These are phyloP conservation scores for Lactifluus subvellereus DNA, from an alignment of 768 basidiomycete species.

Conservation along the genomic window DNA sequence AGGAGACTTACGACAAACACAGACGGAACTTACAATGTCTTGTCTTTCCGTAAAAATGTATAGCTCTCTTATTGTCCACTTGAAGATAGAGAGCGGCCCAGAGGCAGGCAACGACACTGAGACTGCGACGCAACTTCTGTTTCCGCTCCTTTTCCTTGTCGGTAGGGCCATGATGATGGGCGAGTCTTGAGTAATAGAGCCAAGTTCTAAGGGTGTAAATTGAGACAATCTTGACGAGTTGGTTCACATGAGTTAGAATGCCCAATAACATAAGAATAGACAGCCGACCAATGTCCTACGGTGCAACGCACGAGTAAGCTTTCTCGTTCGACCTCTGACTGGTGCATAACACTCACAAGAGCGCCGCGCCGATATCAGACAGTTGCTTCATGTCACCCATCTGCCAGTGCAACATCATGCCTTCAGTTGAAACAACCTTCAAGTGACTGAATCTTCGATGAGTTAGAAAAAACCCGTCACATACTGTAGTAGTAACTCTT, in stretches of 20 bases:
- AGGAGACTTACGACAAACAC: background rate
- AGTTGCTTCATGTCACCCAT: slow-evolving; percentile 4
- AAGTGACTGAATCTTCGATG: too few species aligned
- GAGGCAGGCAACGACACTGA: slow-evolving; percentile 29
- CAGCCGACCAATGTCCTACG: slow-evolving; percentile 4
- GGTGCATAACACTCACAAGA: slow-evolving; percentile 4
- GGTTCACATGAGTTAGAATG: background rate
- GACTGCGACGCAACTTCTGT: background rate
- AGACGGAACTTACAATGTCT: slow-evolving; percentile 34
- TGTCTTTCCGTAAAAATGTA: slow-evolving; percentile 39
- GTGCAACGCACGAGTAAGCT: background rate
- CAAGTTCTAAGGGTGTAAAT: slow-evolving; percentile 32
- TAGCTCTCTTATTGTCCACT: slow-evolving; percentile 33
- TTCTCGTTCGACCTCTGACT: background rate
- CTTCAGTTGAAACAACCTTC: too few species aligned
- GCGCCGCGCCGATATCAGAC: slow-evolving; percentile 4
- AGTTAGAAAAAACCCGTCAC: too few species aligned
- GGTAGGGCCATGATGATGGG: background rate
- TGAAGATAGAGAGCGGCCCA: slow-evolving; percentile 38
- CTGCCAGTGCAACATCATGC: background rate
- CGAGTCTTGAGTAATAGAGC: slow-evolving; percentile 29
- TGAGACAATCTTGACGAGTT: slow-evolving; percentile 32
- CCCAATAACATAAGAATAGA: background rate
- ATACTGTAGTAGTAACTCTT: too few species aligned
- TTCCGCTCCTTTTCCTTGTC: background rate